phyloP scores from a whole-genome alignment of 306 rosid genomes.

The Mimosa bimucronata region DNA sequence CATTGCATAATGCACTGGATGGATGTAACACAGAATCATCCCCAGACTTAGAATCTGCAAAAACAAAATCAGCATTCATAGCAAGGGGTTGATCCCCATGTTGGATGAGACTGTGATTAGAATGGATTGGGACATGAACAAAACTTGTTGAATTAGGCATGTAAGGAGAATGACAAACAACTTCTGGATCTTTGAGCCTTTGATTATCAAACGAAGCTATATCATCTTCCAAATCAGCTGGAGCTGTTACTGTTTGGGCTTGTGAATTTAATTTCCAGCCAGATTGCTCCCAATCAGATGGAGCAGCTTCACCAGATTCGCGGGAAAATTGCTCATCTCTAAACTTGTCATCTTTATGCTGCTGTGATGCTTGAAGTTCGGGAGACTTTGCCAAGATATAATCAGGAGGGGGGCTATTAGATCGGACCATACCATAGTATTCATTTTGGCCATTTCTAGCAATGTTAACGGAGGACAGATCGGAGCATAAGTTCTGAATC shows the following conservation, averaged over 20 bases:
- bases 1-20: conserved; percentile 54
- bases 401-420: conserved; percentile 52
- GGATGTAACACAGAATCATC: conserved; percentile 51
- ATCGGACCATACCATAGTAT: conserved; percentile 45
- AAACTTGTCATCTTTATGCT: conserved; percentile 51
- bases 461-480: conserved; percentile 56
- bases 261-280: conserved; percentile 61
- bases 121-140: conserved; percentile 52
- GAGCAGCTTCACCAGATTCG: conserved; percentile 41
- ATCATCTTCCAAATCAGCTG: conserved; percentile 79
- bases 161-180: conserved; percentile 57
- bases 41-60: conserved; percentile 52
- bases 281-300: conserved; percentile 50
- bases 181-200: conserved; percentile 95
- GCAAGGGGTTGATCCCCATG: conserved; percentile 50
- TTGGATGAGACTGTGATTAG: conserved; percentile 46
- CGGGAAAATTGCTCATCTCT: conserved; percentile 45
- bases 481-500: conserved; percentile 61
- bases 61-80: conserved; percentile 54
- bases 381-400: conserved; percentile 47
- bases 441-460: conserved; percentile 47
- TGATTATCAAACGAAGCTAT: conserved; percentile 81
- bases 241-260: conserved; percentile 37
- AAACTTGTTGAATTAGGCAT: conserved; percentile 56
- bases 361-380: conserved; percentile 48